Conservation (phyloP, 176 grass and related monocot genomes). For the Aegilops tauschii region DNA sequence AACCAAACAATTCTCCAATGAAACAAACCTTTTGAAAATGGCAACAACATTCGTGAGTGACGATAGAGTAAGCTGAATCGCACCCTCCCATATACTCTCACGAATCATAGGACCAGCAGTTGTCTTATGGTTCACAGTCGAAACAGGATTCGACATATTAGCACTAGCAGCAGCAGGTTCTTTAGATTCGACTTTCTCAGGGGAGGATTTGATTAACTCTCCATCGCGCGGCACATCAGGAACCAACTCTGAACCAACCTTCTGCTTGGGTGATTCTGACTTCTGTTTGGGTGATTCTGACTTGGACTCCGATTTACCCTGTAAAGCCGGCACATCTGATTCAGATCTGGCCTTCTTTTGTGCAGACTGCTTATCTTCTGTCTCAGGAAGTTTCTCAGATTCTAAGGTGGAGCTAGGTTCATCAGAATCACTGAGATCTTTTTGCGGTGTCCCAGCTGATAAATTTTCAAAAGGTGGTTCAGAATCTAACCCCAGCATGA, state of each 20-base stretch:
- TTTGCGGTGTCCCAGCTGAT: constrained; percentile 48
- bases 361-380: constrained; percentile 35
- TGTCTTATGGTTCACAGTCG: background rate
- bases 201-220: constrained; percentile 30
- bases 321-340: constrained; percentile 36
- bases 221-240: background rate
- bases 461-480: constrained; percentile 93
- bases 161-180: constrained; percentile 44
- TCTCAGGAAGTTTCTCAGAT: constrained; percentile 34
- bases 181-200: constrained; percentile 31
- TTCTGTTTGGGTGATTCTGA: constrained; percentile 45
- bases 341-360: constrained; percentile 19
- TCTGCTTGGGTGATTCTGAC: constrained; percentile 34
- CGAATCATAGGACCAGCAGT: constrained; percentile 30
- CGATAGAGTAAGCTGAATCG: constrained; percentile 83
- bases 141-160: constrained; percentile 44
- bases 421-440: constrained; percentile 36
- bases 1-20: background rate
- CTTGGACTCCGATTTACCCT: constrained; percentile 42
- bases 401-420: constrained; percentile 34
- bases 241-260: constrained; percentile 15
- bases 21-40: constrained; percentile 80
- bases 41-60: constrained; percentile 75
- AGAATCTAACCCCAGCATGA: constrained; percentile 89
- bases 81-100: constrained; percentile 95